Evolutionary conservation across 192 early-diverging fungal genomes (phyloP), one percentile per base, ranked within the genome.

Genomic region (Backusella luteola): DNA sequence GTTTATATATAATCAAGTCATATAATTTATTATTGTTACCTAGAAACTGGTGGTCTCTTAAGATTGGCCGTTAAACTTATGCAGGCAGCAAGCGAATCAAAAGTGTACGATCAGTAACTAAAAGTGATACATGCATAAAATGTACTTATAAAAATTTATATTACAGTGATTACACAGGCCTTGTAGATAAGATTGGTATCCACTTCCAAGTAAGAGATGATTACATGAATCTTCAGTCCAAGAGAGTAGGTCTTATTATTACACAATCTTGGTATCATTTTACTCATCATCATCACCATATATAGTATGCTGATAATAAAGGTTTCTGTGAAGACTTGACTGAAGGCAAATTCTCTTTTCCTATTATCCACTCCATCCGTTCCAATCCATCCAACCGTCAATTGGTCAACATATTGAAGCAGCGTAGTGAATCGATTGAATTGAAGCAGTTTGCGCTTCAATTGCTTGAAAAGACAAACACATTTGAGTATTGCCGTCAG

Each of bases 181-280:
- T 99, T 46, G 96, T 98, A 14, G 89, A 96, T 76, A 76, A 94
- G 73, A 90, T 99, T 49, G 98, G 98, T 3, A 90, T 95, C 53
- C 95, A 96, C 71, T 99, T 96, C 79, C 98, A 99, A 84, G 92
- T 99, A 74, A 89, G 97, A 44, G 98, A 99, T 83, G 98, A 99
- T 75, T 99, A 95, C 69, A 89, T 98, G 80, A 99, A 99, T 77
- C 83, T 99, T 11, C 90, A 92, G 76, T 96, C 97, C 11, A 86
- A 85, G 23, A 87, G 89, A 80, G 94, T 94, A 85, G 66, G 56
- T 59, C 14, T 63, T 67, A 29, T 17, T 63, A 14, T 63, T 63
- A 2, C 15, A 17, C 32, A 32, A 32, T 38, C 8, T 11, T 56
- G 8, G 38, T 7, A 34, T 29, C 15, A 1, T 56, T 19, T 14